Base-by-base conservation (phyloP, 345 rosid genomes). In the Noccaea caerulescens region DNA sequence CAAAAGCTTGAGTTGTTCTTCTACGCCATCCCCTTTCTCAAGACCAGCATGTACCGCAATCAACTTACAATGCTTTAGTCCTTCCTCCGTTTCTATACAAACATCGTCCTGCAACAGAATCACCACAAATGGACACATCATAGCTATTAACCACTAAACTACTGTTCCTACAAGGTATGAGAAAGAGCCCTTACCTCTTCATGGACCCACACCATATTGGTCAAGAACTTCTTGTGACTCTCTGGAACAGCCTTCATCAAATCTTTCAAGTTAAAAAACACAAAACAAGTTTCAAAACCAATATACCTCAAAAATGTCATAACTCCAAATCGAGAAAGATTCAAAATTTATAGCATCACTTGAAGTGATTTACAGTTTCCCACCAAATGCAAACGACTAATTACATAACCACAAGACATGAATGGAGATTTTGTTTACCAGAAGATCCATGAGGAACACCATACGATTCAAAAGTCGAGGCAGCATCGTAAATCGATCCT, bases 401-500 rank as follows among this genome's bases (percentile, higher is more conserved):
- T 14, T 4, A 41, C 0, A 5, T n/a, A 58, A 10, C 10, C 2
- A 38, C 1, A 14, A 25, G 20, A 49, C 41, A 47, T 10, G 4
- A 8, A 13, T 11, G 6, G 30, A 58, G 50, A 44, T 30, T n/a
- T 6, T n/a, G 5, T 34, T 30, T 64, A 90, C 98, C 98, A 65
- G 87, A 78, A 74, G 93, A 90, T 76, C 98, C 98, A 83, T 88
- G 97, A 71, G 87, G 75, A 32, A 88, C 87, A 12, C 89, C 93
- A 62, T 90, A 90, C 1, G 98, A 87, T 50, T 82, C 83, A 78
- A 93, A 90, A 34, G 97, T 90, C 4, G 93, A 83, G 6, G 65
- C 87, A 75, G 93, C 98, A 79, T 90, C 97, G 51, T 88, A 90
- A 63, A 90, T 84, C 2, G 97, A 93, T 1, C 97, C 97, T 53